Percentiles rank a stretch among this genome's conserved stretches.
Evolutionary conservation across 164 flowering plant genomes (phyloP).

Genomic region (Litsea cubeba): DNA sequence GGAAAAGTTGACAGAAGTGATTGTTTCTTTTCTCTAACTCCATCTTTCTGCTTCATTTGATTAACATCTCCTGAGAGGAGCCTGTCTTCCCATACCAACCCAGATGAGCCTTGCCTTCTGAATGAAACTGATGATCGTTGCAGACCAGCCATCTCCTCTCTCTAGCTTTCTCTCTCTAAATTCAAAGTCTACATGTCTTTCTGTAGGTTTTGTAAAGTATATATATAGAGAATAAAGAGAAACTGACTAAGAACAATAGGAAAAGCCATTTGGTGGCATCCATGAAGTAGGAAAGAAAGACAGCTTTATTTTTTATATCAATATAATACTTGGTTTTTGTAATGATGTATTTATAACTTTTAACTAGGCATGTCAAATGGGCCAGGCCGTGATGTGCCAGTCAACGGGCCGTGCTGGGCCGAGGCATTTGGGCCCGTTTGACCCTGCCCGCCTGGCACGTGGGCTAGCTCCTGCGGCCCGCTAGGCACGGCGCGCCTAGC

Average conservation of each 20-base stretch:
- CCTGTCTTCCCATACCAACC: constrained; percentile 73
- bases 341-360: no score
- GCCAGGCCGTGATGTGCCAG: no score
- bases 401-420: no score
- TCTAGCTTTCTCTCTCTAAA: neutral
- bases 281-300: neutral
- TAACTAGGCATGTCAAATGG: no score
- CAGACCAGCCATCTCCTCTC: constrained; percentile 40
- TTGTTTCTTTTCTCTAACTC: neutral
- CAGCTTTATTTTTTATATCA: neutral
- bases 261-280: neutral
- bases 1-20: no score
- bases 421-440: no score
- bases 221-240: no score
- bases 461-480: no score
- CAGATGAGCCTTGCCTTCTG: constrained; percentile 84
- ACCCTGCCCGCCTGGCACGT: no score
- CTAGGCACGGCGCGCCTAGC: no score
- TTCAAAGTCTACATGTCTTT: neutral
- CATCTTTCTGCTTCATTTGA: constrained; percentile 19
- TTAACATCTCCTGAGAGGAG: constrained; percentile 37
- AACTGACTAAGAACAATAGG: neutral
- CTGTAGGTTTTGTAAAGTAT: neutral
- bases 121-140: constrained; percentile 66
- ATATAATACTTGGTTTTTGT: neutral